Evolutionary conservation across 371 early-diverging fungal species (phyloP).

Genomic region (Funneliformis caledonium): DNA sequence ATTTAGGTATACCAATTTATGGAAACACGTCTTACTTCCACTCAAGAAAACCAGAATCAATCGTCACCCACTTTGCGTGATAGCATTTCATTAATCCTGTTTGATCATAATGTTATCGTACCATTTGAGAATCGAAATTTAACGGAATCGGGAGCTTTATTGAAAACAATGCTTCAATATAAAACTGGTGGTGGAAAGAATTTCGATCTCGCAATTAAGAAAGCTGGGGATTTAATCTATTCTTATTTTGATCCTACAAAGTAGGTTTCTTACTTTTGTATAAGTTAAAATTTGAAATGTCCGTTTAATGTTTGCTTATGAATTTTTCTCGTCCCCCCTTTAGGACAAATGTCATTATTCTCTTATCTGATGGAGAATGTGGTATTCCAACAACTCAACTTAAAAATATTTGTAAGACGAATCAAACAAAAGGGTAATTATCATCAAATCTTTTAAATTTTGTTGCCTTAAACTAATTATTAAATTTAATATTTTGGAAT

Average conservation of each 20-base stretch:
- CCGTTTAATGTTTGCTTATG: background rate
- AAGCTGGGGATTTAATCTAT: constrained; percentile 14
- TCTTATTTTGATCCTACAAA: background rate
- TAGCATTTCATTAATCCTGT: constrained; percentile 5
- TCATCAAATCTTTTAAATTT: background rate
- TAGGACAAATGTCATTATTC: constrained; percentile 28
- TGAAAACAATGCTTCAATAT: constrained; percentile 11
- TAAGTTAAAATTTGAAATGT: background rate
- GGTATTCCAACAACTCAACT: background rate
- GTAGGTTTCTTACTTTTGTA: background rate
- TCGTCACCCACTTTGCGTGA: background rate
- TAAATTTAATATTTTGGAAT: background rate
- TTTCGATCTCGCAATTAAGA: constrained; percentile 14
- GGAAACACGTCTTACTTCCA: constrained; percentile 3
- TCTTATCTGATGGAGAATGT: constrained; percentile 29
- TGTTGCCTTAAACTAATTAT: background rate
- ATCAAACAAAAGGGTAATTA: constrained; percentile 8
- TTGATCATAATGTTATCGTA: background rate
- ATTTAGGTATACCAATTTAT: constrained; percentile 18
- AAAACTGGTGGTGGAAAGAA: background rate
- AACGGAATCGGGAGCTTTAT: background rate
- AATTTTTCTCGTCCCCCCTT: background rate
- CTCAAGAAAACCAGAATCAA: background rate
- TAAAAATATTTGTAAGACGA: background rate
- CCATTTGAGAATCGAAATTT: constrained; percentile 16